These are phyloP conservation scores for Wickerhamiella alocasiicola DNA, from an alignment of 805 yeast genomes.

Conservation along the genomic window DNA sequence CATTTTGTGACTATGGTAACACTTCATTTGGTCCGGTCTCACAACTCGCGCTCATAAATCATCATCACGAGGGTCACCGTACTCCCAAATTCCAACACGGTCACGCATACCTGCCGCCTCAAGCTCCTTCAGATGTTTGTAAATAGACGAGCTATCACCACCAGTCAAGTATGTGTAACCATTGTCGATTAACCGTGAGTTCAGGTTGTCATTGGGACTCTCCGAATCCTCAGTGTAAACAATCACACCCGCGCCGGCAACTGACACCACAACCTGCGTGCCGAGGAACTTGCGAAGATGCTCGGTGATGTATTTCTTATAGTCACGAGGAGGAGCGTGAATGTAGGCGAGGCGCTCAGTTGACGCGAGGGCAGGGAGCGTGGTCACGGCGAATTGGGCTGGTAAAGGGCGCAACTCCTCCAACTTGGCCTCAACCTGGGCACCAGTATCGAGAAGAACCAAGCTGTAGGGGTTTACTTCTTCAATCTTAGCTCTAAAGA, in stretches of 20 bases:
- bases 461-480: slow-evolving; percentile 40
- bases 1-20: no score
- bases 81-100: slow-evolving; percentile 61
- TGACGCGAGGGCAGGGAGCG: slow-evolving; percentile 43
- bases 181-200: slow-evolving; percentile 42
- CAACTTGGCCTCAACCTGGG: slow-evolving; percentile 34
- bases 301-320: slow-evolving; percentile 41
- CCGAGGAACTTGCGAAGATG: slow-evolving; percentile 43
- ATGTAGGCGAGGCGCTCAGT: slow-evolving; percentile 42
- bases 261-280: slow-evolving; percentile 43
- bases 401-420: slow-evolving; percentile 43
- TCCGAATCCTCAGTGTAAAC: slow-evolving; percentile 45
- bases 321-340: slow-evolving; percentile 49
- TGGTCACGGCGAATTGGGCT: slow-evolving; percentile 31
- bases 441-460: slow-evolving; percentile 52
- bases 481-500: slow-evolving; percentile 42
- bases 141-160: slow-evolving; percentile 35
- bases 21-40: no score
- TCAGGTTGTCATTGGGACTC: slow-evolving; percentile 47
- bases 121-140: slow-evolving; percentile 31
- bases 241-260: slow-evolving; percentile 31
- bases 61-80: slow-evolving; percentile 56
- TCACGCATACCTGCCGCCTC: slow-evolving; percentile 39
- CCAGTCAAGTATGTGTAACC: slow-evolving; percentile 32
- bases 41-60: no score